Base-by-base conservation (phyloP, 2,329 filamentous ascomycete genomes). In the Corynespora cassiicola region DNA sequence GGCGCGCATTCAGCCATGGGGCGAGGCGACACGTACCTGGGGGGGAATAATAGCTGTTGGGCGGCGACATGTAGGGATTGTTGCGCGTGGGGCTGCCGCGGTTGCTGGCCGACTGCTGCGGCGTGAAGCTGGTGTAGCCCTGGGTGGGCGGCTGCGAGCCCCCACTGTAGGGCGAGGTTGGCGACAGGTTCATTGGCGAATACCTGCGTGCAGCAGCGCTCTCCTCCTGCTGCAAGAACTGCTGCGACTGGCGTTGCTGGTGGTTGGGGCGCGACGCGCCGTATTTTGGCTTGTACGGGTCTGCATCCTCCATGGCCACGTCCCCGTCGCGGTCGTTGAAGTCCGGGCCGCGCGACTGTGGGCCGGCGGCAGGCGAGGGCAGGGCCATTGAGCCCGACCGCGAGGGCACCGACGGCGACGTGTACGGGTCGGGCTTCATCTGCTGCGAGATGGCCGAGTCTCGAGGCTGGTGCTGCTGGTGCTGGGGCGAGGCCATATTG, bases 151-250 rank as follows among this genome's bases (percentile, higher is more conserved):
- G 75, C 62, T 74, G 82, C 47, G 76, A 81, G 66, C 75, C 87
- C 31, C 73, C 78, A 64, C 82, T 80, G 72, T 95, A 95, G 21
- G 90, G 85, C 39, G 88, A 86, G 21, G 86, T 83, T 25, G 90
- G 88, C 45, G 90, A 90, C 45, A 95, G 75, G 67, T 96, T 92
- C 91, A 96, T 96, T 50, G 92, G 94, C 30, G 92, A 97, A 72
- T 97, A 97, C 64, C 91, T 84, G 68, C 95, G 88, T 43, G 90
- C 88, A 40, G 90, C 89, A 33, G 88, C 79, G 27, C 90, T 94
- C 42, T 88, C 84, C 61, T 92, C 88, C 52, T 85, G 84, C 33
- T 85, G 75, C 30, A 84, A 71, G 53, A 86, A 87, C 66, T 92
- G 86, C 56, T 90, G 82, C 47, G 81, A 89, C 44, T 83, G 76